Conservation (phyloP, 1,139 yeast species). For the Hansenula sp. region DNA sequence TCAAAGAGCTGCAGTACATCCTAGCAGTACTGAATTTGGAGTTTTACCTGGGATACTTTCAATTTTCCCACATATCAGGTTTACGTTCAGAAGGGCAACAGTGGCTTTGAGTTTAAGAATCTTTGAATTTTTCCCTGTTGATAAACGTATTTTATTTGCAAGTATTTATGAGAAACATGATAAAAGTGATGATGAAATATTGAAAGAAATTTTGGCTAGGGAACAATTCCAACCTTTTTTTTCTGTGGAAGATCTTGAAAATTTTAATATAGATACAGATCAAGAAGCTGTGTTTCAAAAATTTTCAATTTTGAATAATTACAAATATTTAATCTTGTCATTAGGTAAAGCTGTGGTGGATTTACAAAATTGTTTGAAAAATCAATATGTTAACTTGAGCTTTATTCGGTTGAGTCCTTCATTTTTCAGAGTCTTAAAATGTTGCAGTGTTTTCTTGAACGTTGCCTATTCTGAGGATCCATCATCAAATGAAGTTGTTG, state of each 20-base stretch:
- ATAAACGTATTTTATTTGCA: neutral
- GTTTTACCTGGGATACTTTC: neutral
- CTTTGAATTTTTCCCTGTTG: conserved; percentile 1
- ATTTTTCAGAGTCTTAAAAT: conserved; percentile 1
- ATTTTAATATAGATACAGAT: conserved; percentile 1
- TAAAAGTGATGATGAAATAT: neutral
- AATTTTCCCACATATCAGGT: neutral
- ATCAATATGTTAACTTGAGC: neutral
- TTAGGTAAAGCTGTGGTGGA: conserved; percentile 1
- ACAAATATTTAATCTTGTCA: neutral
- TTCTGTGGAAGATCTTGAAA: neutral
- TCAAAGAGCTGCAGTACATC: neutral
- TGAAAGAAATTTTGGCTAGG: neutral
- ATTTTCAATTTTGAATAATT: neutral
- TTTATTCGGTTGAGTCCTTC: conserved; percentile 1
- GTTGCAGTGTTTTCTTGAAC: conserved; percentile 1
- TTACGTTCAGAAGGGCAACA: conserved; percentile 1
- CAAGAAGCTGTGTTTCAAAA: neutral
- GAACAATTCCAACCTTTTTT: conserved; percentile 1
- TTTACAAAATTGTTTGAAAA: conserved; percentile 1
- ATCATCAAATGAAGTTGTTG: neutral
- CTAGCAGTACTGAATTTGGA: neutral
- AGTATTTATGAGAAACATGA: conserved; percentile 1
- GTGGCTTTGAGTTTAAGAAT: neutral
- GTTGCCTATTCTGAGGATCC: neutral